These are phyloP conservation scores for Pistacia vera DNA, from an alignment of 345 rosid species.

Conservation along the genomic window DNA sequence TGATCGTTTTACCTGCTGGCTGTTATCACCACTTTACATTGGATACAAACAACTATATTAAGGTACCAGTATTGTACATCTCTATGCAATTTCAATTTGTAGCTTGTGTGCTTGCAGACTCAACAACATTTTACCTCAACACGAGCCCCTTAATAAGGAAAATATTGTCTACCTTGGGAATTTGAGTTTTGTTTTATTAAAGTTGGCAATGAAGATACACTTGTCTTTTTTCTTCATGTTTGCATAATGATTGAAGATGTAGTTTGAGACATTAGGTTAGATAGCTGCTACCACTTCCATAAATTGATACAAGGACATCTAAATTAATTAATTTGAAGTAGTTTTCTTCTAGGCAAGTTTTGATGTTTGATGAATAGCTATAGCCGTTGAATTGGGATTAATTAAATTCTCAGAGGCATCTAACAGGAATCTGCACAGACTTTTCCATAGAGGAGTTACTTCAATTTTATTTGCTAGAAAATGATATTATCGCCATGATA, in stretches of 20 bases:
- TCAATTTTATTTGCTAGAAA: not conserved
- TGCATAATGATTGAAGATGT: slow-evolving; percentile 3
- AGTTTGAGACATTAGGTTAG: not conserved
- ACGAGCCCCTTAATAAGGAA: not conserved
- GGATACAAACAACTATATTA: slow-evolving; percentile 72
- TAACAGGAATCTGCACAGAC: not conserved
- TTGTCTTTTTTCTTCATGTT: not conserved
- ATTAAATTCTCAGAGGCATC: not conserved
- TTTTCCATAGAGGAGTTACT: not conserved
- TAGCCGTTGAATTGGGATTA: not conserved
- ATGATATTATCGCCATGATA: no score
- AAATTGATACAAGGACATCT: not conserved
- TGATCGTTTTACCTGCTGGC: slow-evolving; percentile 91
- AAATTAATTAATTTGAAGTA: not conserved
- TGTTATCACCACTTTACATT: slow-evolving; percentile 85
- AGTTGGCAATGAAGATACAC: not conserved
- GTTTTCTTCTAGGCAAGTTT: no score
- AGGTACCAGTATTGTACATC: slow-evolving; percentile 36
- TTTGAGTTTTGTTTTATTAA: not conserved
- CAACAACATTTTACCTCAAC: not conserved
- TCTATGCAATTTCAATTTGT: not conserved
- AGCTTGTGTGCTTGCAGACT: not conserved
- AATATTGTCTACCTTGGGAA: not conserved
- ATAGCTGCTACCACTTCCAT: not conserved
- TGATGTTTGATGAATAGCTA: no score